Evolutionary conservation across 352 stramenopile genomes (phyloP).

Genomic region (Phytophthora fragariae): DNA sequence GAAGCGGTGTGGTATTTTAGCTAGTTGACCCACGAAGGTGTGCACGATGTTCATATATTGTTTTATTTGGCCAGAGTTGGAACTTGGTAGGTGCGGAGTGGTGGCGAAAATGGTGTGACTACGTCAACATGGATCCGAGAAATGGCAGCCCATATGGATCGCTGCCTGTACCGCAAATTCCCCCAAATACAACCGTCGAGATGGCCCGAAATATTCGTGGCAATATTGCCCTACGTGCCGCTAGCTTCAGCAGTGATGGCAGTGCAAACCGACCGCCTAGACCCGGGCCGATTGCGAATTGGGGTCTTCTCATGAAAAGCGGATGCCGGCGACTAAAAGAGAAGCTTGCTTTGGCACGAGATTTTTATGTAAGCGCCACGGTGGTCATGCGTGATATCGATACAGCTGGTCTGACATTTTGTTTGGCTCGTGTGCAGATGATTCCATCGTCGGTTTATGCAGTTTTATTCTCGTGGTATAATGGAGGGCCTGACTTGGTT

Average conservation of each 20-base stretch:
- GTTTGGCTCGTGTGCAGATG: slow-evolving; percentile 47
- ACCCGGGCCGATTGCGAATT: slow-evolving; percentile 85
- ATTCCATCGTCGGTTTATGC: slow-evolving; percentile 72
- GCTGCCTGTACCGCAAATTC: slow-evolving; percentile 63
- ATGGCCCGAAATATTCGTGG: slow-evolving; percentile 42
- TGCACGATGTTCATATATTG: slow-evolving; percentile 18
- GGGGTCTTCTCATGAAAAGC: slow-evolving; percentile 77
- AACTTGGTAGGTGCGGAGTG: slow-evolving; percentile 77
- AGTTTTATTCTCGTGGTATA: slow-evolving; percentile 83
- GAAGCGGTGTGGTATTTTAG: slow-evolving; percentile 15
- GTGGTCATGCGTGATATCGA: background rate
- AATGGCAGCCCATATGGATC: slow-evolving; percentile 72
- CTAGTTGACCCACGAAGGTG: slow-evolving; percentile 39
- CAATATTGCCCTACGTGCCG: slow-evolving; percentile 32
- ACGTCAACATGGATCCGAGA: slow-evolving; percentile 62
- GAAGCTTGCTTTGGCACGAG: slow-evolving; percentile 68
- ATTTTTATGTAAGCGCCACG: slow-evolving; percentile 78
- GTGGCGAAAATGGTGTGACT: slow-evolving; percentile 87
- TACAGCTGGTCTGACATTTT: background rate
- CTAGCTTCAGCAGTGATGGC: slow-evolving; percentile 29
- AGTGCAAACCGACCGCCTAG: slow-evolving; percentile 33
- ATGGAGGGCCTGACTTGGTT: slow-evolving; percentile 71
- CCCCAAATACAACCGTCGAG: slow-evolving; percentile 46
- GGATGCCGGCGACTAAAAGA: slow-evolving; percentile 79
- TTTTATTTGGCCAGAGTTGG: slow-evolving; percentile 58